Evolutionary conservation across 2,329 filamentous ascomycete species (phyloP), one percentile per base, ranked within the genome.

Genomic region (Mycocentrospora acerina): DNA sequence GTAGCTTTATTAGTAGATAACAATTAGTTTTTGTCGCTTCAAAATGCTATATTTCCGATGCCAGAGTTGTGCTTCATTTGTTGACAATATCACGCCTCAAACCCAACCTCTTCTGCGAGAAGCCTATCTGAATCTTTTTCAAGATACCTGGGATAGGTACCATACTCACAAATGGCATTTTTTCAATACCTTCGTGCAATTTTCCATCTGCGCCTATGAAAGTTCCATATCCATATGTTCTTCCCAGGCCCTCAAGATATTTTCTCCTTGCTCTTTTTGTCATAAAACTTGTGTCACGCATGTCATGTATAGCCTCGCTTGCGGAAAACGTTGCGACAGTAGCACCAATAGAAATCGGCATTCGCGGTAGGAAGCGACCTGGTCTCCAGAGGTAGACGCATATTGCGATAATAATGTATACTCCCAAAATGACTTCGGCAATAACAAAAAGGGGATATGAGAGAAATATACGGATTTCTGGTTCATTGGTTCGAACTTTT

Each of bases 291-390:
- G 60, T 62, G 0, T 32, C 40, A 3, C 30, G 27, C 42, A 69
- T 52, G 18, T 74, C 72, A 10, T 60, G 39, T 0, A 76, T 48
- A 0, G 73, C 66, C 0, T 66, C 50, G 37, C 77, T 79, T 0
- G 75, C 71, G 0, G 75, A 72, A 2, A 78, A 66, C 26, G 74
- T 73, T 0, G 72, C 69, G 0, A 81, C 55, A 0, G 75, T 44
- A 0, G 75, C 71, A 0, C 70, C 79, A 0, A 81, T 62, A 0
- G 68, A 75, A 0, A 74, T 77, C 0, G 79, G 80, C 56, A 82
- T 62, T 0, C 75, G 62, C 0, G 77, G 72, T 0, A 82, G 60
- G 13, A 74, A 72, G 2, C 64, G 62, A 2, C 63, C 65, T 0
- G 75, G 68, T 0, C 72, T 48, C 0, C 60, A 46, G 0, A 57